Conservation (phyloP, 495 filamentous ascomycete genomes). For the Emericellopsis terricola region DNA sequence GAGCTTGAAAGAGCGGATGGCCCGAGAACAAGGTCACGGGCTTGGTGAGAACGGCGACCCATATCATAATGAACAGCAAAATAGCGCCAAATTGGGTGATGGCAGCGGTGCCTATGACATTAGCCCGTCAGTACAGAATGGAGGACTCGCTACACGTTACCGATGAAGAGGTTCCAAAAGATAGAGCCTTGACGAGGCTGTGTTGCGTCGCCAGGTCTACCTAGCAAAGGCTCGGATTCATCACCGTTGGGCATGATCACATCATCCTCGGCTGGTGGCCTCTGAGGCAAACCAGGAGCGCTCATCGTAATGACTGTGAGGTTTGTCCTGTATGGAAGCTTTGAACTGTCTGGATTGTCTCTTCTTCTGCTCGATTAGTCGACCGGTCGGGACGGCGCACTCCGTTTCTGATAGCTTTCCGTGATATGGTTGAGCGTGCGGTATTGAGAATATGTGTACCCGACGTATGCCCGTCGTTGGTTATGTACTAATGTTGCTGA, state of each 20-base stretch:
- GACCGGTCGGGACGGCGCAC: too few species aligned
- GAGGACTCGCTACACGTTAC: too few species aligned
- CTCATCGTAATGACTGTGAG: too few species aligned
- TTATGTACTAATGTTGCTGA: too few species aligned
- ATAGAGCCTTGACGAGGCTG: conserved; percentile 47
- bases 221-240: conserved; percentile 67
- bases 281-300: background rate
- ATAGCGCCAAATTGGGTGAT: conserved; percentile 17
- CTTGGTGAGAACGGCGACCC: conserved; percentile 49
- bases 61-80: conserved; percentile 55
- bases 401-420: too few species aligned
- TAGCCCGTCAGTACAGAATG: conserved; percentile 16
- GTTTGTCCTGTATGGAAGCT: too few species aligned
- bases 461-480: too few species aligned
- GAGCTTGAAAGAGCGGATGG: conserved; percentile 72
- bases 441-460: too few species aligned
- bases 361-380: too few species aligned
- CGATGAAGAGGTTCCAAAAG: background rate
- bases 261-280: background rate
- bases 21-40: conserved; percentile 56
- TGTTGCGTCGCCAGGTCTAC: conserved; percentile 49
- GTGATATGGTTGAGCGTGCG: too few species aligned
- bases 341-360: too few species aligned
- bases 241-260: background rate
- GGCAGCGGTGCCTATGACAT: conserved; percentile 25